Evolutionary conservation across 2,329 filamentous ascomycete genomes (phyloP), one percentile per base, ranked within the genome.

Genomic region (Diaporthe nobilis): DNA sequence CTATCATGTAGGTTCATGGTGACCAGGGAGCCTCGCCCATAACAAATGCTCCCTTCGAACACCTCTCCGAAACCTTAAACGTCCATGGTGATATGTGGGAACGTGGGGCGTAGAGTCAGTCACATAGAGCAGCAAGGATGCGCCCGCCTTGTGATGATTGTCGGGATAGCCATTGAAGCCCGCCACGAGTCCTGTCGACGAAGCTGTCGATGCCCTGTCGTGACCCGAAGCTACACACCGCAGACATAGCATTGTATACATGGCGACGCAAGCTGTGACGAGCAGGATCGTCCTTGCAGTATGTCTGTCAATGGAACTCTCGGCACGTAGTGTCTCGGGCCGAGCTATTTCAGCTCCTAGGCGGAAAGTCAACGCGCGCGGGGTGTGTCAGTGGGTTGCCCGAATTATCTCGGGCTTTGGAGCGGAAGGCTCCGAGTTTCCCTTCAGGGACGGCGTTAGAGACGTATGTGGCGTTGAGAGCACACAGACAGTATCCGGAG

Each of bases 321-420:
- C 65, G 65, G 65, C 65, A 53, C 31, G 12, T 42, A 42, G 22
- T 70, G 47, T 70, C 65, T 55, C 65, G 65, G 65, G 47, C 65
- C 65, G 65, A 70, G 34, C 34, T 15, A 25, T 25, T 10, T 28
- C 65, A 42, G 65, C 65, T 39, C 22, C n/a, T 39, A 12, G 31
- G 47, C 31, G 65, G 65, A 39, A 39, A 51, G 22, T n/a, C 34
- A 55, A 39, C 9, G 47, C 49, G 31, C 34, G 49, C n/a, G 47
- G 49, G 37, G 31, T 55, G 13, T 39, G 47, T 55, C 34, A 55
- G 49, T 55, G 51, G 49, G 47, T 7, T 55, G 49, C 49, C 65
- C 65, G 65, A 70, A 70, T 20, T 20, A 22, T 39, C 65, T 70
- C 49, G 65, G 65, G 31, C 31, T 28, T 42, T 28, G n/a, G 65